phyloP scores from a whole-genome alignment of 257 asterid species.

The Fraxinus americana region DNA sequence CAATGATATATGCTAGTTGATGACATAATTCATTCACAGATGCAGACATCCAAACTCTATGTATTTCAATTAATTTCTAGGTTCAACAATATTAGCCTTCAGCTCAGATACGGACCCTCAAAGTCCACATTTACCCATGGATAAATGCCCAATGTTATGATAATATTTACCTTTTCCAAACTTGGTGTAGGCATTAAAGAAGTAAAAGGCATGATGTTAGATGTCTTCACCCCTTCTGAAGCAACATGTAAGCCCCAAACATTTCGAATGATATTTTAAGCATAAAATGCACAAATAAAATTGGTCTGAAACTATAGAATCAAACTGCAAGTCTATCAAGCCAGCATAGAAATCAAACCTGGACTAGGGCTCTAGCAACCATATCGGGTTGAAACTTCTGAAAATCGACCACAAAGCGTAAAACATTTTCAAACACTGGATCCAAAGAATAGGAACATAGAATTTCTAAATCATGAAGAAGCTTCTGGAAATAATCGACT shows the following conservation, averaged over 20 bases:
- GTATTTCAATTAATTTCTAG: background rate
- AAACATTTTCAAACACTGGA: constrained; percentile 66
- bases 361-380: constrained; percentile 87
- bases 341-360: constrained; percentile 49
- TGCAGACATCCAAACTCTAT: background rate
- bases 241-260: constrained; percentile 10
- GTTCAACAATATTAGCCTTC: background rate
- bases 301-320: constrained; percentile 18
- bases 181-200: constrained; percentile 4
- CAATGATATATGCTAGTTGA: background rate
- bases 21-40: background rate
- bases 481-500: constrained; percentile 86
- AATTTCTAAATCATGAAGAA: constrained; percentile 83
- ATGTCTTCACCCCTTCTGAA: constrained; percentile 14
- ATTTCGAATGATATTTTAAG: background rate
- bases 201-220: constrained; percentile 9
- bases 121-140: constrained; percentile 1
- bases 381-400: constrained; percentile 89
- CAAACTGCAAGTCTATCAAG: constrained; percentile 18
- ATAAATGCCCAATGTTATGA: background rate
- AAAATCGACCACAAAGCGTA: constrained; percentile 78
- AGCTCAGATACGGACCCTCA: background rate
- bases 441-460: constrained; percentile 76
- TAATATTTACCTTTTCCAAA: constrained; percentile 6
- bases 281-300: background rate